Evolutionary conservation across 371 early-diverging fungal genomes (phyloP), one percentile per base, ranked within the genome.

Genomic region (Mucor velutinosus): DNA sequence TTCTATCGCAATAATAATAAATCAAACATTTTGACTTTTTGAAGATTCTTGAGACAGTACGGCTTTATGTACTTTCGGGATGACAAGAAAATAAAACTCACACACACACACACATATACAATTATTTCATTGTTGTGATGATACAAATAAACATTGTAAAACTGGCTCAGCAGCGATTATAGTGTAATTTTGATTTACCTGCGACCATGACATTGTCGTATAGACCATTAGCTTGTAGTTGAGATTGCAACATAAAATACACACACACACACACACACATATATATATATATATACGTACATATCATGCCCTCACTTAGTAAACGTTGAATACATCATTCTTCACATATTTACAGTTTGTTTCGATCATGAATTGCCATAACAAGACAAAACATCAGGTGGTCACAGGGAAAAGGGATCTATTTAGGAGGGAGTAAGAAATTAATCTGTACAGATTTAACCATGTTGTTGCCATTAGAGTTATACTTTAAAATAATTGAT

Each of bases 391-490:
- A 14, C 45, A 45, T 45, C 51, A 51, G 25, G 23, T 23, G 51
- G 51, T 51, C 51, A 51, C 51, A 51, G 14, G 14, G 23, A 51
- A 21, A 51, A 19, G 12, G 12, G 32, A 21, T 23, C 53, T 53
- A 21, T 14, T 23, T 53, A 47, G 14, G 10, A 27, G 27, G 53
- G 53, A 53, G 53, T 27, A 53, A n/a, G 17, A 53, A 53, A 53
- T 32, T 32, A 17, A 56, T 32, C 56, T 32, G 17, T 32, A n/a
- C 15, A 14, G 51, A 7, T 51, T 51, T 45, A 45, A 45, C 19
- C 45, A 47, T 49, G 62, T 30, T 30, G 15, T 23, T 63, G 27
- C 63, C 63, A 17, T 35, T 37, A 37, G 63, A 63, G 53, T 63
- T 63, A 53, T 23, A 53, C 23, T 63, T 15, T 27, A 27, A 33